Base-by-base conservation (phyloP, 2,329 filamentous ascomycete species). In the Fusarium nodosum region DNA sequence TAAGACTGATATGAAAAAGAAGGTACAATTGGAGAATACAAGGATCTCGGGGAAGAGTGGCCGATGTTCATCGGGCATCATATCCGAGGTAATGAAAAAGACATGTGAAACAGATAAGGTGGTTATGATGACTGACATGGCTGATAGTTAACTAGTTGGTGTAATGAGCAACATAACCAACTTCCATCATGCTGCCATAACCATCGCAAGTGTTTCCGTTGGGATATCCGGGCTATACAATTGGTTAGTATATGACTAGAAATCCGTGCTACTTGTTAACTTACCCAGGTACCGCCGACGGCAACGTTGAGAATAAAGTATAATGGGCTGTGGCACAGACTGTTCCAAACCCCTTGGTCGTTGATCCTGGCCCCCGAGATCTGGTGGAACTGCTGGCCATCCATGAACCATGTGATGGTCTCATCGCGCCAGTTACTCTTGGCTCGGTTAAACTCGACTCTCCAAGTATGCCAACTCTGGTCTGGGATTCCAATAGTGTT, bases 231-330 rank as follows among this genome's bases (percentile, higher is more conserved):
- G 84, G 84, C 83, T 83, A 42, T 2, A 4, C 45, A 59, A 11
- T 15, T 1, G 1, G 41, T 74, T 18, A 73, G 67, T 13, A 4
- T 5, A 16, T 13, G 1, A 1, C 3, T 24, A 0, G 1, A 0
- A 5, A 13, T 20, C 1, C 0, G 4, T 2, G 0, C 18, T 2
- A 2, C 0, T 18, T 1, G 1, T 31, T 2, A 44, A 80, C 83
- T 76, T 77, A 83, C 84, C 82, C 76, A 82, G 65, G 80, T 76
- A 8, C 85, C 85, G 4, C 85, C 85, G 30, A 87, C 82, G 30
- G 85, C 85, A 4, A 87, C 78, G 61, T 87, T 87, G 56, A 87
- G 74, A 48, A 87, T 81, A 52, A 87, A 76, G 66, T 83, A 85
- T 71, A 85, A 68, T 2, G 84, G 80, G 52, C 78, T 82, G 68